phyloP scores from a whole-genome alignment of 1,284 basidiomycete species.

The Coniophora puteana region DNA sequence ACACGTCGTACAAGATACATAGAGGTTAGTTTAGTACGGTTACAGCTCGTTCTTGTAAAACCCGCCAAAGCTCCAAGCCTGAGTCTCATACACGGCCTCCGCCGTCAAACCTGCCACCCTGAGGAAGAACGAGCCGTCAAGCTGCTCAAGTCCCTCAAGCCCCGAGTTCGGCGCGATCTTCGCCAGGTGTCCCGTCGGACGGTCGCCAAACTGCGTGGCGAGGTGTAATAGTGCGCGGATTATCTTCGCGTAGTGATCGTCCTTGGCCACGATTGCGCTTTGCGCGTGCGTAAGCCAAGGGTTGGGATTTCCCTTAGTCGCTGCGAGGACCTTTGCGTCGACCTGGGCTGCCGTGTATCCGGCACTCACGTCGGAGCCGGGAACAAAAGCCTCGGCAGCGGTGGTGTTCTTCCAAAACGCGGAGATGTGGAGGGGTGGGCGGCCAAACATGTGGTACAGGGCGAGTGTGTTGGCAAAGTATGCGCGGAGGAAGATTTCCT shows the following conservation, averaged over 20 bases:
- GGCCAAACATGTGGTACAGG: slow-evolving; percentile 37
- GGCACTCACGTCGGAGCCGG: no score
- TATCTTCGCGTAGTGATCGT: slow-evolving; percentile 54
- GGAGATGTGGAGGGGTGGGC: slow-evolving; percentile 31
- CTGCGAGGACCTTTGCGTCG: no score
- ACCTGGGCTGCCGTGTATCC: no score
- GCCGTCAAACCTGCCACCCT: slow-evolving; percentile 12
- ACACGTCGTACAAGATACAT: no score
- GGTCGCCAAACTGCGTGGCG: slow-evolving; percentile 37
- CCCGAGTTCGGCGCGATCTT: no score
- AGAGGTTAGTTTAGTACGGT: no score
- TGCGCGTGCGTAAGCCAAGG: slow-evolving; percentile 15
- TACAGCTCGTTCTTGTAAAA: no score
- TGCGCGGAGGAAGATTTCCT: slow-evolving; percentile 33
- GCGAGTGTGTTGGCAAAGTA: slow-evolving; percentile 36
- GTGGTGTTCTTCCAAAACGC: slow-evolving; percentile 29
- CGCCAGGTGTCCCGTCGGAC: slow-evolving; percentile 6
- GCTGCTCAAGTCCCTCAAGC: slow-evolving; percentile 11
- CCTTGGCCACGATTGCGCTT: slow-evolving; percentile 25
- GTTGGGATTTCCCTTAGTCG: no score
- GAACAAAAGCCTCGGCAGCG: slow-evolving; percentile 2
- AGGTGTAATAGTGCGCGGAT: slow-evolving; percentile 50
- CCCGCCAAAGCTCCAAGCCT: no score
- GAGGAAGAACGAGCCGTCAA: slow-evolving; percentile 18
- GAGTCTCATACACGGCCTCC: no score